phyloP scores from a whole-genome alignment of 495 filamentous ascomycete species.

The Hypomontagnella monticulosa region DNA sequence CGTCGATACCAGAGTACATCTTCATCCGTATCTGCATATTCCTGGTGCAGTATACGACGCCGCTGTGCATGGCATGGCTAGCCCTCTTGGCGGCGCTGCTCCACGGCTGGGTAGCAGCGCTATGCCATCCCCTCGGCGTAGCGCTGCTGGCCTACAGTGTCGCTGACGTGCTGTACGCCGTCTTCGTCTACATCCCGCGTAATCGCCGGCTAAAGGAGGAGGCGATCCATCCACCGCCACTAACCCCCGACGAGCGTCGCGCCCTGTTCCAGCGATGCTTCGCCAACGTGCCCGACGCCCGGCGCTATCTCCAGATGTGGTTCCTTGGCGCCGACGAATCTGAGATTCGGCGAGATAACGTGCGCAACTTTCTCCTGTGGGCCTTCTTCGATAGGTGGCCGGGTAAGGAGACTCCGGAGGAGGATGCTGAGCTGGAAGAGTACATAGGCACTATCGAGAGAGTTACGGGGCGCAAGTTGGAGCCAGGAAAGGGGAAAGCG shows the following conservation, averaged over 20 bases:
- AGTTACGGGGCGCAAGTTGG: slow-evolving; percentile 56
- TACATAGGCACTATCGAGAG: slow-evolving; percentile 62
- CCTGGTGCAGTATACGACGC: slow-evolving; percentile 61
- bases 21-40: slow-evolving; percentile 62
- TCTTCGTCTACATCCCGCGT: slow-evolving; percentile 65
- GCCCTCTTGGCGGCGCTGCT: slow-evolving; percentile 47
- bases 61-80: slow-evolving; percentile 60
- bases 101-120: slow-evolving; percentile 35
- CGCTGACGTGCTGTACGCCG: slow-evolving; percentile 62
- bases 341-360: slow-evolving; percentile 71
- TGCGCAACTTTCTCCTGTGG: slow-evolving; percentile 72
- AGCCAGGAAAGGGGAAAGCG: slow-evolving; percentile 62
- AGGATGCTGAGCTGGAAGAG: slow-evolving; percentile 65
- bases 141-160: slow-evolving; percentile 48
- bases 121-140: slow-evolving; percentile 39
- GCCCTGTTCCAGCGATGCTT: slow-evolving; percentile 65
- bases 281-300: slow-evolving; percentile 62
- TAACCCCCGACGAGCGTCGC: slow-evolving; percentile 50
- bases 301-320: slow-evolving; percentile 69
- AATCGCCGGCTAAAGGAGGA: slow-evolving; percentile 57
- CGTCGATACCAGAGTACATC: slow-evolving; percentile 47
- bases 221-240: slow-evolving; percentile 62
- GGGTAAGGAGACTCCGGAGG: slow-evolving; percentile 44
- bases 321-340: slow-evolving; percentile 66
- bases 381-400: slow-evolving; percentile 64